Conservation (phyloP, 257 asterid species). For the Nicotiana otophora region DNA sequence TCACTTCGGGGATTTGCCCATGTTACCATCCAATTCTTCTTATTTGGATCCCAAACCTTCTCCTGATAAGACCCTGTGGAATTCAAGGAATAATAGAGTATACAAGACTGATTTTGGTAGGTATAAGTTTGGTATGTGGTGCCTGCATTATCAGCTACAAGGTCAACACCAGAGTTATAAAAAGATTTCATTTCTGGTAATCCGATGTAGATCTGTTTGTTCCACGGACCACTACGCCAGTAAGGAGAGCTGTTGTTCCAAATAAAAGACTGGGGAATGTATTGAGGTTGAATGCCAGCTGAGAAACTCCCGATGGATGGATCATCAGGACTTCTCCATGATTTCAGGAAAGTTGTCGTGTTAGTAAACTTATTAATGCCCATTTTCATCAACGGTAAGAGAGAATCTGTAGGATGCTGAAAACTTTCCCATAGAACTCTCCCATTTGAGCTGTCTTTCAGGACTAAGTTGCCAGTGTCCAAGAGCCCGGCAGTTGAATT, state of each 20-base stretch:
- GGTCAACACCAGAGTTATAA: neutral
- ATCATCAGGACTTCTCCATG: constrained; percentile 13
- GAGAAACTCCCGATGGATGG: neutral
- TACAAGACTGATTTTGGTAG: neutral
- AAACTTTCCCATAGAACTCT: constrained; percentile 40
- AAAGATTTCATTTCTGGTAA: neutral
- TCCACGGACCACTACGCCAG: constrained; percentile 10
- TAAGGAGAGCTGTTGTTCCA: neutral
- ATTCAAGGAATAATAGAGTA: constrained; percentile 9
- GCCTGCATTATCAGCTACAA: neutral
- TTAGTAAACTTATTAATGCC: constrained; percentile 3
- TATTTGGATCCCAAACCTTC: neutral
- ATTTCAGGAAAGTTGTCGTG: neutral
- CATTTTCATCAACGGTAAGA: constrained; percentile 33
- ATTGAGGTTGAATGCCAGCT: neutral
- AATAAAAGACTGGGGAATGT: neutral
- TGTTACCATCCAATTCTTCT: constrained; percentile 9
- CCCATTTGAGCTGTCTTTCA: constrained; percentile 23
- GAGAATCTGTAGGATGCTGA: constrained; percentile 27
- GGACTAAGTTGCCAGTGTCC: constrained; percentile 47
- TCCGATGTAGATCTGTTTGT: constrained; percentile 5
- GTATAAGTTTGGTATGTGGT: neutral
- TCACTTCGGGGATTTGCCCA: neutral
- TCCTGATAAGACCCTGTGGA: constrained; percentile 6
- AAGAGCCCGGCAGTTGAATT: constrained; percentile 32